Conservation (phyloP, 352 stramenopile species). For the Globisporangium splendens region DNA sequence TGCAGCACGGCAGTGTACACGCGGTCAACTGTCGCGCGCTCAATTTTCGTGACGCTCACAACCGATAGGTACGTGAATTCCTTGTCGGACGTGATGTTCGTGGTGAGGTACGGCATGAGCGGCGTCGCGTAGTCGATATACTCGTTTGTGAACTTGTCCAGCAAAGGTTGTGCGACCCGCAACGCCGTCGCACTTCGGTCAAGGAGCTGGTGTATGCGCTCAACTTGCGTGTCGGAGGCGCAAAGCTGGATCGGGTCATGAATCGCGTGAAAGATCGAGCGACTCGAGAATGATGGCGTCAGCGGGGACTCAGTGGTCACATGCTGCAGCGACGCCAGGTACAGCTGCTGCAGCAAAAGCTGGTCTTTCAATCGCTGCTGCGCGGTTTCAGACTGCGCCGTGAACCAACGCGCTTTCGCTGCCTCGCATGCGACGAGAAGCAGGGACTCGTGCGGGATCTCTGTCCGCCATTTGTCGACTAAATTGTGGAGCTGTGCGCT, state of each 20-base stretch:
- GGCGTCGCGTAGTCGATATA: slow-evolving; percentile 21
- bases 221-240: not conserved
- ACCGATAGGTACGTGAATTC: slow-evolving; percentile 45
- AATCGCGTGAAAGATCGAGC: slow-evolving; percentile 47
- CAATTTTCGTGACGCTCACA: slow-evolving; percentile 38
- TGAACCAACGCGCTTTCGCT: slow-evolving; percentile 49
- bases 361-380: slow-evolving; percentile 46
- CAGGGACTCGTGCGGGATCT: slow-evolving; percentile 26
- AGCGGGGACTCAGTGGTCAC: slow-evolving; percentile 40
- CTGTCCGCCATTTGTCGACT: slow-evolving; percentile 30
- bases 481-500: not conserved
- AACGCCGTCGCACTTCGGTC: slow-evolving; percentile 31
- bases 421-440: slow-evolving; percentile 34
- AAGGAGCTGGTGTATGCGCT: slow-evolving; percentile 31
- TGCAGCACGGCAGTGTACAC: not conserved
- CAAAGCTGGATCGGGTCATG: slow-evolving; percentile 21
- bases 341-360: slow-evolving; percentile 53
- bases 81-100: slow-evolving; percentile 42
- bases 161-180: slow-evolving; percentile 24
- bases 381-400: slow-evolving; percentile 34
- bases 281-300: slow-evolving; percentile 26
- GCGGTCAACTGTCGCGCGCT: not conserved
- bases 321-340: slow-evolving; percentile 50
- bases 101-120: slow-evolving; percentile 37
- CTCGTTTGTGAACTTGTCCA: slow-evolving; percentile 30